These are phyloP conservation scores for Psilocybe subaeruginosa DNA, from an alignment of 768 basidiomycete genomes.

Conservation along the genomic window DNA sequence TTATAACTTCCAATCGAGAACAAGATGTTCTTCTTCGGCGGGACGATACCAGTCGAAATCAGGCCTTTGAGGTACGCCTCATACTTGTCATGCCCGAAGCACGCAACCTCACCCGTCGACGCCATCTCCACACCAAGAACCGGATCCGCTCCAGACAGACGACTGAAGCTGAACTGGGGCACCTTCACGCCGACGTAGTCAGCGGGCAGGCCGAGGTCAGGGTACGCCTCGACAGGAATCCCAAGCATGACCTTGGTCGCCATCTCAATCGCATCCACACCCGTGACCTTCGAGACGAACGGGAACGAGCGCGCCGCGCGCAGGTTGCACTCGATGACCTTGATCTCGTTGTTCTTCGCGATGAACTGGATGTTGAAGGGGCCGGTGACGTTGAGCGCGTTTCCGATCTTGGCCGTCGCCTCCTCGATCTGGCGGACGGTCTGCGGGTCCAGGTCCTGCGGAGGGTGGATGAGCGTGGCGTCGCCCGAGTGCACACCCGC, in stretches of 20 bases:
- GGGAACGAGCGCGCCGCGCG: constrained; percentile 98
- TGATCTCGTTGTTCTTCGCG: constrained; percentile 99
- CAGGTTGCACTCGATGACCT: constrained; percentile 99
- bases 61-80: constrained; percentile 98
- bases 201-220: constrained; percentile 80
- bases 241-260: constrained; percentile 99
- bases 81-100: constrained; percentile 97
- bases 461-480: constrained; percentile 96
- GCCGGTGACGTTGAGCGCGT: constrained; percentile 96
- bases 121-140: constrained; percentile 99
- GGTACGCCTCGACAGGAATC: constrained; percentile 87
- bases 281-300: constrained; percentile 98
- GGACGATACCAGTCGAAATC: constrained; percentile 93
- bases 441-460: constrained; percentile 96
- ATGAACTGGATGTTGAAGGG: constrained; percentile 99
- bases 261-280: constrained; percentile 97
- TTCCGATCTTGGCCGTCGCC: constrained; percentile 96
- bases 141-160: constrained; percentile 95
- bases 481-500: constrained; percentile 99
- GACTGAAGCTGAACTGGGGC: constrained; percentile 98
- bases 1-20: constrained; percentile 97
- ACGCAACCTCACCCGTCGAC: constrained; percentile 98
- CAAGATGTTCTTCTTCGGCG: constrained; percentile 96
- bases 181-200: constrained; percentile 99
- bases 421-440: constrained; percentile 96